Evolutionary conservation across 2,329 filamentous ascomycete genomes (phyloP).

Genomic region (Neonectria ditissima): DNA sequence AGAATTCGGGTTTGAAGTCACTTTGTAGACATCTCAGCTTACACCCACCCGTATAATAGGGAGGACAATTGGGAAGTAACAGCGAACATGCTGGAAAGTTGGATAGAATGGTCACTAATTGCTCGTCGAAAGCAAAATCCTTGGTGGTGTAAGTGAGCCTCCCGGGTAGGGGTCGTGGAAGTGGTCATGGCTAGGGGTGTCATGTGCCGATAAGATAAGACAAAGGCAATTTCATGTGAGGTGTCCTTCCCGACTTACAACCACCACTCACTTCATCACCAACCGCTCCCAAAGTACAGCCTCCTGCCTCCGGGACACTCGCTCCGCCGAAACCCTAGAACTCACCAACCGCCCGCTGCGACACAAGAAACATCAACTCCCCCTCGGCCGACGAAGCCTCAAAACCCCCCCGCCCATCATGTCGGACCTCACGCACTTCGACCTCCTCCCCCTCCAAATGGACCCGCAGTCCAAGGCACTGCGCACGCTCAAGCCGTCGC

Average conservation of each 20-base stretch:
- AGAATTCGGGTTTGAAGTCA: no score
- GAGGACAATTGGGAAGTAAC: no score
- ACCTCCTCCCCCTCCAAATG: slow-evolving; percentile 82
- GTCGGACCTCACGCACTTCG: slow-evolving; percentile 79
- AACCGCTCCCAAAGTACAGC: not conserved
- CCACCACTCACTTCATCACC: slow-evolving; percentile 16
- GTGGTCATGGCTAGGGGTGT: slow-evolving; percentile 35
- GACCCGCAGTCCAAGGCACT: slow-evolving; percentile 86
- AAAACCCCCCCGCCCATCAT: slow-evolving; percentile 50
- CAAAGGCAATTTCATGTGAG: slow-evolving; percentile 41
- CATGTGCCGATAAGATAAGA: slow-evolving; percentile 56
- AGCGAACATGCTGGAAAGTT: no score
- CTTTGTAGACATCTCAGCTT: no score
- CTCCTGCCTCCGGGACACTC: not conserved
- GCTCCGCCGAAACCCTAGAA: not conserved
- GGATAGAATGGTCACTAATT: not conserved
- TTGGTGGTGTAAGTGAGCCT: not conserved
- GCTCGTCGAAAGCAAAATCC: not conserved
- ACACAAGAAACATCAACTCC: not conserved
- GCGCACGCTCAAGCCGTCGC: slow-evolving; percentile 58
- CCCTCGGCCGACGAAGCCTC: not conserved
- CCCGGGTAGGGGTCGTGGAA: slow-evolving; percentile 33
- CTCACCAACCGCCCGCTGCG: not conserved
- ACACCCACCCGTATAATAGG: no score
- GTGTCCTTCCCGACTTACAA: slow-evolving; percentile 47